Evolutionary conservation across 257 asterid species (phyloP), one percentile per base, ranked within the genome.

Genomic region (Nicotiana tomentosiformis): DNA sequence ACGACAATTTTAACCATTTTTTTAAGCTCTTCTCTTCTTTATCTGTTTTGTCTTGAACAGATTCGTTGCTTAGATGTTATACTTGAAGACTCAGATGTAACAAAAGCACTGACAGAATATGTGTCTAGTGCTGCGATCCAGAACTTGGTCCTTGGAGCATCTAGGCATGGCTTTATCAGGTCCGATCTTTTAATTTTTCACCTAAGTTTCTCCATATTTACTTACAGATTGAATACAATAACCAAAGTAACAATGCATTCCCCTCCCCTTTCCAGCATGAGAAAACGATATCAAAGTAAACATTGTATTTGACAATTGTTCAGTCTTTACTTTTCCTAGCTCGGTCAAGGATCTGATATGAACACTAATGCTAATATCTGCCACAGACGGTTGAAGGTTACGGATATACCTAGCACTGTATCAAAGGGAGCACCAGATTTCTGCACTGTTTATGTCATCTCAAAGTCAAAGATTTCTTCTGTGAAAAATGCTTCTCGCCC

Each of bases 131-230:
- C 91, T 78, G 98, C 94, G 20, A 91, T 93, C 33, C 96, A 95
- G 76, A 88, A 78, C 88, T 83, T 95, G 88, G 94, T 95, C 86
- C 93, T 95, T 83, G 98, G 98, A 53, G 90, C 98, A 12, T 92
- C 98, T 2, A 90, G 88, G 20, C 93, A 89, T 82, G 93, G 97
- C 82, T 95, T 95, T 84, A 88, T 95, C 90, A 93, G 86, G 98
- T 94, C 82, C 87, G 23, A 16, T 80, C 4, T 66, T 81, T n/a
- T 69, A 12, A 56, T 2, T 46, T n/a, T 61, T 43, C 51, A 4
- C 43, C 30, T 20, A 60, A 4, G 9, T n/a, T 17, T 46, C 58
- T 53, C 58, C 58, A 53, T 53, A 15, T 53, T 15, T 53, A 53
- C 58, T 11, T 53, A 3, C 17, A 53, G 58, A 53, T 11, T 53